Percentiles rank a stretch among this genome's conserved stretches.
Conservation (phyloP, 306 rosid species). For the Cotoneaster glaucophyllus region DNA sequence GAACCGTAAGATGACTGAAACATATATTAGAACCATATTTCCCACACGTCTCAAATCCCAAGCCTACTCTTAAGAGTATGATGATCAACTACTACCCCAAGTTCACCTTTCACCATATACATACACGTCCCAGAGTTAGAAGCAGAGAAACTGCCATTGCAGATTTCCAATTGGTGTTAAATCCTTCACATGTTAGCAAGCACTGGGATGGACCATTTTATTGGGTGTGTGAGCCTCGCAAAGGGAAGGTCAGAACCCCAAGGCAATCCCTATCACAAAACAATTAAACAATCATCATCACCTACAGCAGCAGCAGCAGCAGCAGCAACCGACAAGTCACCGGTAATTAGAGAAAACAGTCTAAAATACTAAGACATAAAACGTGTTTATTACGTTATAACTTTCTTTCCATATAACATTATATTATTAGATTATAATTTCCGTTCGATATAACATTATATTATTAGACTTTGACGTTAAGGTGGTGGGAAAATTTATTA, state of each 20-base stretch:
- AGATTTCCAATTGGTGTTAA: neutral
- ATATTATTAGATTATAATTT: neutral
- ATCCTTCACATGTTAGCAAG: neutral
- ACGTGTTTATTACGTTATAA: too few species aligned
- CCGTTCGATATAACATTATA: too few species aligned
- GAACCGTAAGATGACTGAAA: too few species aligned
- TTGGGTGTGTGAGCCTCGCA: neutral
- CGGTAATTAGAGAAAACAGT: conserved; percentile 5
- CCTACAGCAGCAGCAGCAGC: neutral
- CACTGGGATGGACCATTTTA: neutral
- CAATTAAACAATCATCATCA: neutral
- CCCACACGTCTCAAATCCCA: too few species aligned
- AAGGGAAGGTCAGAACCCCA: conserved; percentile 15
- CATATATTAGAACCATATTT: too few species aligned
- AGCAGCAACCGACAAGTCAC: conserved; percentile 22
- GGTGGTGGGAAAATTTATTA: too few species aligned
- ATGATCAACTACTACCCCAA: neutral
- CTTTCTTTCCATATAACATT: neutral
- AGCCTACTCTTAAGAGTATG: neutral
- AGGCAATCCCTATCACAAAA: neutral
- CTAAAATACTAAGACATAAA: neutral
- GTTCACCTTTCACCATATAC: neutral
- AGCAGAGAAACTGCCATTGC: neutral
- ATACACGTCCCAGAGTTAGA: too few species aligned
- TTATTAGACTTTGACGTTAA: too few species aligned